phyloP scores from a whole-genome alignment of 306 rosid genomes.

The Glycyrrhiza uralensis region DNA sequence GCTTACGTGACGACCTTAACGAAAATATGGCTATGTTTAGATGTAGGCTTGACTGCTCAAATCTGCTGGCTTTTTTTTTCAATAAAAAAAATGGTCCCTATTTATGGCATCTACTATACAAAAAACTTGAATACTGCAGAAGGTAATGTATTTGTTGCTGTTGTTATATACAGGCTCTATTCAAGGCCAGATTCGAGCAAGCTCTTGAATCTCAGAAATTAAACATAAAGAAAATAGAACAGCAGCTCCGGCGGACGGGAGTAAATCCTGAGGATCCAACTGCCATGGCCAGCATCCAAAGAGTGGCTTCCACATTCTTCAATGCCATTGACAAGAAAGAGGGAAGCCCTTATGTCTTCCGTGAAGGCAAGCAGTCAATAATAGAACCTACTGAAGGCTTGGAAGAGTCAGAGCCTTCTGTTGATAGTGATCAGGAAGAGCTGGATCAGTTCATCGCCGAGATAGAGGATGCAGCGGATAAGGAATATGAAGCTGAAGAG shows the following conservation, averaged over 20 bases:
- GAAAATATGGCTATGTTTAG: neutral
- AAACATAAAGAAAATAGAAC: slow-evolving; percentile 89
- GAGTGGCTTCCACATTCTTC: slow-evolving; percentile 93
- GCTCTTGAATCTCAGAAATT: slow-evolving; percentile 97
- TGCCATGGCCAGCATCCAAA: slow-evolving; percentile 93
- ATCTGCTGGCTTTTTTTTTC: neutral
- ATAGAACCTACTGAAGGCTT: slow-evolving; percentile 35
- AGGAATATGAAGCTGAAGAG: slow-evolving; percentile 89
- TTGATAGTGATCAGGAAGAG: slow-evolving; percentile 82
- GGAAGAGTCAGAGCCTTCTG: slow-evolving; percentile 56
- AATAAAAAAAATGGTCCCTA: neutral
- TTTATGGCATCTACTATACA: neutral
- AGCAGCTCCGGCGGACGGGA: slow-evolving; percentile 86
- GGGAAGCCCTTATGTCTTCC: slow-evolving; percentile 86
- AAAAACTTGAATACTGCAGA: slow-evolving; percentile 15
- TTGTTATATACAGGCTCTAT: slow-evolving; percentile 68
- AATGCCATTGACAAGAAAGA: slow-evolving; percentile 92
- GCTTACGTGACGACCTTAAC: neutral
- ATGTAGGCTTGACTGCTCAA: neutral
- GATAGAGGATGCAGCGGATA: slow-evolving; percentile 95
- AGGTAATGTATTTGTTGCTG: slow-evolving; percentile 8
- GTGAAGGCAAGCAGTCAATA: slow-evolving; percentile 41
- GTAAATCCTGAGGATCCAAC: slow-evolving; percentile 95
- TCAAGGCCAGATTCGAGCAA: slow-evolving; percentile 99
- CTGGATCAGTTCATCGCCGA: slow-evolving; percentile 85